These are phyloP conservation scores for Suhomyces prunicola DNA, from an alignment of 805 yeast species.

Conservation along the genomic window DNA sequence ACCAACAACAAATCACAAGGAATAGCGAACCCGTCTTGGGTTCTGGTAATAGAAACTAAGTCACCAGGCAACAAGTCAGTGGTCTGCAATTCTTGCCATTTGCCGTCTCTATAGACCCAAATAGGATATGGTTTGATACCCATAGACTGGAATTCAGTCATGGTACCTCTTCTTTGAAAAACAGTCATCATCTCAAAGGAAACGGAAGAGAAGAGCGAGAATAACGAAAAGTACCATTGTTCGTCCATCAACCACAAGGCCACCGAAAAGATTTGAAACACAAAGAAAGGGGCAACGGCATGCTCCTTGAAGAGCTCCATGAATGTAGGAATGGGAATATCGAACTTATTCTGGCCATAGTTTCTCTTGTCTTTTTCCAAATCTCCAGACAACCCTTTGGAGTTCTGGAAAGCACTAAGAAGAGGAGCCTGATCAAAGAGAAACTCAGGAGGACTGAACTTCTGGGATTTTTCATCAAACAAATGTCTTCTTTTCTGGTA, in stretches of 20 bases:
- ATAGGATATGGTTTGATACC: conserved; percentile 88
- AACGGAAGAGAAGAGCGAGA: conserved; percentile 87
- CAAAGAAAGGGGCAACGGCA: conserved; percentile 97
- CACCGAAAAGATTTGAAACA: conserved; percentile 93
- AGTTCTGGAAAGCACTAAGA: conserved; percentile 52
- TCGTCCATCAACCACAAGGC: conserved; percentile 96
- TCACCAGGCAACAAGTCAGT: conserved; percentile 88
- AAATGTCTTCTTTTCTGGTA: conserved; percentile 93
- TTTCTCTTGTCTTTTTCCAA: conserved; percentile 47
- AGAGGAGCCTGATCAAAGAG: conserved; percentile 59
- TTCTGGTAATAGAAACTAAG: conserved; percentile 80
- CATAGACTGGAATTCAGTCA: conserved; percentile 95
- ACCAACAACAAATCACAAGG: conserved; percentile 89
- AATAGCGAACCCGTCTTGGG: conserved; percentile 85
- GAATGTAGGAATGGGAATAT: conserved; percentile 93
- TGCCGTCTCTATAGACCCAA: conserved; percentile 63
- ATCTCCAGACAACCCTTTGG: conserved; percentile 56
- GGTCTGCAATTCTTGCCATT: conserved; percentile 71
- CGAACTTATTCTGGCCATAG: conserved; percentile 86
- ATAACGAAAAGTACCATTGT: conserved; percentile 91
- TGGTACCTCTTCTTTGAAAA: conserved; percentile 90
- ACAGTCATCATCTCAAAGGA: conserved; percentile 93
- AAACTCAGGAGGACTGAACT: conserved; percentile 81
- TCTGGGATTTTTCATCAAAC: conserved; percentile 49
- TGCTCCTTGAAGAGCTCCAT: conserved; percentile 90